phyloP scores from a whole-genome alignment of 257 asterid genomes.

The Primulina tabacum region DNA sequence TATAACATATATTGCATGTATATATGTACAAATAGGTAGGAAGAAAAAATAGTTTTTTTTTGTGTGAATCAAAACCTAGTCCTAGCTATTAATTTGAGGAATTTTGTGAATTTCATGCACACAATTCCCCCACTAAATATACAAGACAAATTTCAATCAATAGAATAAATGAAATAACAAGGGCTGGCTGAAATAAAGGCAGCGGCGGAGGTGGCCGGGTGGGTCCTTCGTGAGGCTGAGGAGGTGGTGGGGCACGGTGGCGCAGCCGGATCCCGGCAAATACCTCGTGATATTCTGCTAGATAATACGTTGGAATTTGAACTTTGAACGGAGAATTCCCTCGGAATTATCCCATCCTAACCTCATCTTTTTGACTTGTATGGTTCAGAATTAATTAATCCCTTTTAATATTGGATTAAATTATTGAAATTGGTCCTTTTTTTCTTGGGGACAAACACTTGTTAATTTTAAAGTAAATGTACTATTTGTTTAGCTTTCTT shows the following conservation, averaged over 20 bases:
- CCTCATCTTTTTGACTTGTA: slow-evolving; percentile 36
- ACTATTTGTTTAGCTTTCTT: neutral
- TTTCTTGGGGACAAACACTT: neutral
- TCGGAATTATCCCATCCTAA: slow-evolving; percentile 29
- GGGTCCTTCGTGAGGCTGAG: neutral
- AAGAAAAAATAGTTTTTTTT: too few species aligned
- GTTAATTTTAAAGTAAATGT: neutral
- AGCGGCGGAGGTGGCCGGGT: too few species aligned
- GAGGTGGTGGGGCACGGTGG: slow-evolving; percentile 5
- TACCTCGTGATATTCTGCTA: slow-evolving; percentile 32
- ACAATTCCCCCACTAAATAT: slow-evolving; percentile 13
- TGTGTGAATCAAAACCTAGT: neutral
- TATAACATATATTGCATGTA: too few species aligned
- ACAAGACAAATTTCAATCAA: slow-evolving; percentile 1
- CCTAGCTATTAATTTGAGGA: slow-evolving; percentile 10
- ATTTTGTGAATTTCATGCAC: slow-evolving; percentile 25
- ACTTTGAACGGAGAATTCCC: slow-evolving; percentile 35
- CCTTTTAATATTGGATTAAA: neutral
- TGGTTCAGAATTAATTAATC: slow-evolving; percentile 15
- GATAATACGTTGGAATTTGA: slow-evolving; percentile 31
- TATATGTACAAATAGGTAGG: too few species aligned
- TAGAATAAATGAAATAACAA: too few species aligned
- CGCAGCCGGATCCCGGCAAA: neutral
- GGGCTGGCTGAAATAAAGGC: too few species aligned
- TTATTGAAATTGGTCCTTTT: neutral